Base-by-base conservation (phyloP, 2,329 filamentous ascomycete species). In the Emericellopsis cladophorae region DNA sequence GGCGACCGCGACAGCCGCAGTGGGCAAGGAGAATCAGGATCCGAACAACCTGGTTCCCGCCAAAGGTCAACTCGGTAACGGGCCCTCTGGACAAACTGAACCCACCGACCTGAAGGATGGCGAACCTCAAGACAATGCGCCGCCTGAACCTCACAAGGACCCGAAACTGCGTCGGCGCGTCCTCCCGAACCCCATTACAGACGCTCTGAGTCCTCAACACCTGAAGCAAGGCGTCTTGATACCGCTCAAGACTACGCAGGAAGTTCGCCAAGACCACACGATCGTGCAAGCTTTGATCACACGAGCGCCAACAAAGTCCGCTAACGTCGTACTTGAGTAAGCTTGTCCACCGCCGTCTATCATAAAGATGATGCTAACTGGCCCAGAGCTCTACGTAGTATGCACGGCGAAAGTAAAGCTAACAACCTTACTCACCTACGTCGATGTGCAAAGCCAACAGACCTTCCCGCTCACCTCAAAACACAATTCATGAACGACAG, bases 311-410 rank as follows among this genome's bases (percentile, higher is more conserved):
- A 75, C 79, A 47, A 84, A 79, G 59, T 70, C 72, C 50, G 82
- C 84, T 48, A 86, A 83, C 58, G 69, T 73, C 48, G 72, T 87
- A 53, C 74, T 92, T 54, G 78, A 72, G 84, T 88, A 64, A 58
- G 76, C 68, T 36, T 9, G 14, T 26, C 32, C 4, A 15, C 8
- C 18, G n/a, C 2, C 12, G n/a, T 22, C 15, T 14, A 15, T 18
- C 35, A 6, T 22, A 5, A 11, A 37, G n/a, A 26, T 21, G 14
- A 31, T 16, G 42, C 51, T 54, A 37, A 57, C 40, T 29, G 23
- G 40, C 29, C 26, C 48, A 79, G 76, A 46, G 67, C 74, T 45
- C 60, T 79, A 50, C 70, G 73, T 51, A 62, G 65, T 40, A 58
- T 77, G 54, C 62, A 75, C 45, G 72, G 73, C 51, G 72, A 76